Conservation (phyloP, 768 basidiomycete genomes). For the Amanita muscaria region DNA sequence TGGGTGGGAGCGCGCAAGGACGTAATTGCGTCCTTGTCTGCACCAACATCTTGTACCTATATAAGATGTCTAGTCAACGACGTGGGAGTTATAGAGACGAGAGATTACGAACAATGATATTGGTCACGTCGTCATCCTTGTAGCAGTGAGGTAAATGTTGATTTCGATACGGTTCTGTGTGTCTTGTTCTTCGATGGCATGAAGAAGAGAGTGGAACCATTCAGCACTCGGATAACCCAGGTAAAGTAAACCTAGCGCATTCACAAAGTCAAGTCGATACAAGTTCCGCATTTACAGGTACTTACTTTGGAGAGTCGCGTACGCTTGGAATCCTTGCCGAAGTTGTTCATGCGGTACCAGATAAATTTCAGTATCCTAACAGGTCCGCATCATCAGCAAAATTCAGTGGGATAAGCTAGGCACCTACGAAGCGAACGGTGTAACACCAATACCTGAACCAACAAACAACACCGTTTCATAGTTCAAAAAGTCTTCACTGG, state of each 20-base stretch:
- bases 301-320: slow-evolving; percentile 78
- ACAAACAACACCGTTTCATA: slow-evolving; percentile 85
- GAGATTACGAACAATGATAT: slow-evolving; percentile 59
- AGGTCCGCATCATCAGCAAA: background rate
- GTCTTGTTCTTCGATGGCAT: slow-evolving; percentile 92
- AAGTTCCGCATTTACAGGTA: background rate
- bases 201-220: slow-evolving; percentile 91
- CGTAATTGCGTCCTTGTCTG: slow-evolving; percentile 88
- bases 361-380: slow-evolving; percentile 76
- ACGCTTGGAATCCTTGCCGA: slow-evolving; percentile 53
- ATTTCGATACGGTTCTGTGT: slow-evolving; percentile 85
- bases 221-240: slow-evolving; percentile 60
- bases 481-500: slow-evolving; percentile 86
- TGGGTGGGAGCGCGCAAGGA: slow-evolving; percentile 86
- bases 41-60: slow-evolving; percentile 82
- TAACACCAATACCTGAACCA: slow-evolving; percentile 94
- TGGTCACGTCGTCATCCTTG: slow-evolving; percentile 89
- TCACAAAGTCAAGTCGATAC: too few species aligned
- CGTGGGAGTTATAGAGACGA: background rate
- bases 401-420: slow-evolving; percentile 4
- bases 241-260: slow-evolving; percentile 85
- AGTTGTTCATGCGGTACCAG: slow-evolving; percentile 94
- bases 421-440: slow-evolving; percentile 88
- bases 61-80: background rate
- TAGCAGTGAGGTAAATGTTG: slow-evolving; percentile 88